Conservation (phyloP, 2,329 filamentous ascomycete genomes). For the Aspergillus fijiensis region DNA sequence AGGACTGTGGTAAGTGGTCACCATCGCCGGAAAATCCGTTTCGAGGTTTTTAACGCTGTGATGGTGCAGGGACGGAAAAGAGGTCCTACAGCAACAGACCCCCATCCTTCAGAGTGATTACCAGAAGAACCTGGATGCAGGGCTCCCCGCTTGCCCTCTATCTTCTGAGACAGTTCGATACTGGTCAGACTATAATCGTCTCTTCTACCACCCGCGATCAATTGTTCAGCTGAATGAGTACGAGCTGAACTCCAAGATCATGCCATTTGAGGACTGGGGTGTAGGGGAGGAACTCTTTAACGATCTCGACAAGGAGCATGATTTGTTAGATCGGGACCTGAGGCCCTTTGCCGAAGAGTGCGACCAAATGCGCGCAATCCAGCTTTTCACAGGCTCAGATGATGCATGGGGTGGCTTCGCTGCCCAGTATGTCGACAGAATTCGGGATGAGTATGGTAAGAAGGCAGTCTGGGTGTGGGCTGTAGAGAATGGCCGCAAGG, state of each 20-base stretch:
- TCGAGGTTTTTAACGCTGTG: background rate
- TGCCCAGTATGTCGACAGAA: slow-evolving; percentile 68
- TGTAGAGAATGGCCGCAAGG: slow-evolving; percentile 62
- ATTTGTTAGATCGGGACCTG: slow-evolving; percentile 86
- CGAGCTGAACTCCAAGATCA: slow-evolving; percentile 74
- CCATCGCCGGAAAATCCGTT: background rate
- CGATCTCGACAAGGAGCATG: slow-evolving; percentile 73
- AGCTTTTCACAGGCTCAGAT: slow-evolving; percentile 69
- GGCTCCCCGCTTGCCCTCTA: slow-evolving; percentile 62
- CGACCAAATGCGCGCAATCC: slow-evolving; percentile 85
- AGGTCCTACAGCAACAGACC: slow-evolving; percentile 67
- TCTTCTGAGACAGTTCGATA: slow-evolving; percentile 75
- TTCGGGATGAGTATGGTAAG: slow-evolving; percentile 91
- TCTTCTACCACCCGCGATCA: slow-evolving; percentile 89
- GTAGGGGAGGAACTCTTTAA: slow-evolving; percentile 74
- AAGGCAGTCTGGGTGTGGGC: slow-evolving; percentile 85
- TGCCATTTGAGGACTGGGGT: slow-evolving; percentile 77
- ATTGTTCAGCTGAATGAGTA: slow-evolving; percentile 85
- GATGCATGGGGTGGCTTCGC: slow-evolving; percentile 82
- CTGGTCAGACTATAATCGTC: slow-evolving; percentile 92
- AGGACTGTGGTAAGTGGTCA: slow-evolving; percentile 46
- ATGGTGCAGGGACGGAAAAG: slow-evolving; percentile 59
- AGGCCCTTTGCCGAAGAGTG: slow-evolving; percentile 88
- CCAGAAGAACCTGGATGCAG: slow-evolving; percentile 74
- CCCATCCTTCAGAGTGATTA: slow-evolving; percentile 72